phyloP scores from a whole-genome alignment of 371 early-diverging fungal species.

The Basidiobolus meristosporus region DNA sequence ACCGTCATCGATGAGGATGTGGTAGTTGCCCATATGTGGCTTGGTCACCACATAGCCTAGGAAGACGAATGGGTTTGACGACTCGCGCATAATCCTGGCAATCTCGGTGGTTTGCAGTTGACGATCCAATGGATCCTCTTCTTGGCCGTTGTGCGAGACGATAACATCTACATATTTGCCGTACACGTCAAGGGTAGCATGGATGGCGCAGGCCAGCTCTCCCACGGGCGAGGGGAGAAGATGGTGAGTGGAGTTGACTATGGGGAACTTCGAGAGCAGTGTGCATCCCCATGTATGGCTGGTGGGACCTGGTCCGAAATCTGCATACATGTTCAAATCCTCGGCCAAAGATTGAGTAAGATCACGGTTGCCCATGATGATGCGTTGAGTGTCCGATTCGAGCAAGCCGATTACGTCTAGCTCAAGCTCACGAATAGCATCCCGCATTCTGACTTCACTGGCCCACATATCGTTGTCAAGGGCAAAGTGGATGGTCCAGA shows the following conservation, averaged over 20 bases:
- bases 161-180: conserved; percentile 65
- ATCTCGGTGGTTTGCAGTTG: conserved; percentile 58
- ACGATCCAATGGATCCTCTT: conserved; percentile 57
- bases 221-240: conserved; percentile 65
- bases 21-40: conserved; percentile 36
- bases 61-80: conserved; percentile 56
- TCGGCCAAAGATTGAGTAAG: conserved; percentile 63
- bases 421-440: conserved; percentile 52
- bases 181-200: conserved; percentile 68
- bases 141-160: conserved; percentile 71
- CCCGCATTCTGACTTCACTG: conserved; percentile 50
- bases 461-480: conserved; percentile 72
- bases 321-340: conserved; percentile 52
- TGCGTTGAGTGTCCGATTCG: conserved; percentile 61
- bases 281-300: conserved; percentile 79
- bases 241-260: conserved; percentile 44
- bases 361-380: conserved; percentile 76
- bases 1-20: conserved; percentile 38
- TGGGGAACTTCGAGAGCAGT: conserved; percentile 71
- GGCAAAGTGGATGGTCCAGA: conserved; percentile 79
- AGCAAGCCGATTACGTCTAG: conserved; percentile 66
- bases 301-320: conserved; percentile 69
- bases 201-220: conserved; percentile 70
- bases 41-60: conserved; percentile 67
- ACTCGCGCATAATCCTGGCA: conserved; percentile 52